Percentiles rank a stretch among this genome's conserved stretches.
Evolutionary conservation across 306 rosid genomes (phyloP).

Genomic region (Cucumis hystrix): DNA sequence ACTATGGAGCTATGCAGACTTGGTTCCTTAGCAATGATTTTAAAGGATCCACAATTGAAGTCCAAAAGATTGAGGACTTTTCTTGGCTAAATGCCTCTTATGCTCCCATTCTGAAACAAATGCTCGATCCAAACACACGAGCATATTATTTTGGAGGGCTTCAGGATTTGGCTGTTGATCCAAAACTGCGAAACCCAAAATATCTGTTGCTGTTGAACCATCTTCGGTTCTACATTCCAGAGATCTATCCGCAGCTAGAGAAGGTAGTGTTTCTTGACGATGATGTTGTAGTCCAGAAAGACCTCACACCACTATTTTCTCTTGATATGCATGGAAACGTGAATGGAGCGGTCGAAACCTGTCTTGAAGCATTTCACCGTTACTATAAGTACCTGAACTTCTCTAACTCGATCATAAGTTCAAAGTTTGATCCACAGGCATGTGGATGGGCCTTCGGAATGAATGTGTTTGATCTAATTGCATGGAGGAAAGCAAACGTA

Average conservation of each 20-base stretch:
- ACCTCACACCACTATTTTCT: slow-evolving; percentile 86
- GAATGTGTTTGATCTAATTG: slow-evolving; percentile 85
- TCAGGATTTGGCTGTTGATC: slow-evolving; percentile 46
- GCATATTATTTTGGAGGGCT: slow-evolving; percentile 56
- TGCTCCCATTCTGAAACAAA: slow-evolving; percentile 62
- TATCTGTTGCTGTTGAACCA: slow-evolving; percentile 60
- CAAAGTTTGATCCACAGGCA: slow-evolving; percentile 91
- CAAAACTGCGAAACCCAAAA: slow-evolving; percentile 60
- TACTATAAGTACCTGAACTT: slow-evolving; percentile 90
- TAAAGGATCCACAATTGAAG: slow-evolving; percentile 84
- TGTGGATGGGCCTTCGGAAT: slow-evolving; percentile 99
- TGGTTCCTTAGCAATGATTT: slow-evolving; percentile 78
- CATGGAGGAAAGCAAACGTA: slow-evolving; percentile 84
- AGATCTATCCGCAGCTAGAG: slow-evolving; percentile 93
- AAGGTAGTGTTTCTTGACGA: slow-evolving; percentile 95
- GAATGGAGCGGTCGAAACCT: slow-evolving; percentile 97
- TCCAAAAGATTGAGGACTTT: slow-evolving; percentile 72
- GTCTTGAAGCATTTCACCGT: slow-evolving; percentile 93
- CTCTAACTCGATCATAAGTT: slow-evolving; percentile 73
- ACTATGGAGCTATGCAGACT: slow-evolving; percentile 69
- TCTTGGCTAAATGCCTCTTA: slow-evolving; percentile 80
- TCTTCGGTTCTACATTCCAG: slow-evolving; percentile 92
- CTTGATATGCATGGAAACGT: slow-evolving; percentile 92
- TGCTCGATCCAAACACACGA: slow-evolving; percentile 41
- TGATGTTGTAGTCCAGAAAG: slow-evolving; percentile 94